Conservation (phyloP, 306 rosid species). For the Medicago arabica region DNA sequence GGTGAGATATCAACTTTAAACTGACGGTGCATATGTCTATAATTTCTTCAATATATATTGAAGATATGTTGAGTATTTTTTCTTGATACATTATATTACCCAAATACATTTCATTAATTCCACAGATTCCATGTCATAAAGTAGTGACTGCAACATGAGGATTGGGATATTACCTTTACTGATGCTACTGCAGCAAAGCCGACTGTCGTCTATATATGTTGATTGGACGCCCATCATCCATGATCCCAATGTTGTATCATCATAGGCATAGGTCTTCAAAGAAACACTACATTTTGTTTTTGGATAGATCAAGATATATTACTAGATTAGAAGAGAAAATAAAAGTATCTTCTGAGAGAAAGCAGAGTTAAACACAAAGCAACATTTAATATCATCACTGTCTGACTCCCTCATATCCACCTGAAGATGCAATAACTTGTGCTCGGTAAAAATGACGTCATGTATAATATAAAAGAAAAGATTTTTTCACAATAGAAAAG, state of each 20-base stretch:
- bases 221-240: constrained; percentile 99
- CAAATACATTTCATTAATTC: constrained; percentile 9
- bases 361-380: not conserved
- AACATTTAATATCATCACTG: constrained; percentile 22
- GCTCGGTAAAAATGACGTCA: no score
- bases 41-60: not conserved
- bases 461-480: no score
- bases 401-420: not conserved
- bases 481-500: no score
- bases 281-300: constrained; percentile 67
- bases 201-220: constrained; percentile 89
- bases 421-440: no score
- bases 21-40: not conserved
- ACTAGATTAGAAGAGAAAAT: constrained; percentile 22
- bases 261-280: constrained; percentile 86
- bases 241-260: constrained; percentile 89
- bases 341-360: constrained; percentile 13
- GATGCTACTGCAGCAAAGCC: constrained; percentile 87
- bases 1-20: not conserved
- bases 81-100: not conserved
- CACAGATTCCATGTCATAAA: not conserved
- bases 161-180: constrained; percentile 70
- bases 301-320: not conserved
- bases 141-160: constrained; percentile 8
- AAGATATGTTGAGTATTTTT: not conserved